Percentiles rank a stretch among this genome's conserved stretches.
Evolutionary conservation across 2,329 filamentous ascomycete species (phyloP).

Genomic region (Pseudodiploospora longispora): DNA sequence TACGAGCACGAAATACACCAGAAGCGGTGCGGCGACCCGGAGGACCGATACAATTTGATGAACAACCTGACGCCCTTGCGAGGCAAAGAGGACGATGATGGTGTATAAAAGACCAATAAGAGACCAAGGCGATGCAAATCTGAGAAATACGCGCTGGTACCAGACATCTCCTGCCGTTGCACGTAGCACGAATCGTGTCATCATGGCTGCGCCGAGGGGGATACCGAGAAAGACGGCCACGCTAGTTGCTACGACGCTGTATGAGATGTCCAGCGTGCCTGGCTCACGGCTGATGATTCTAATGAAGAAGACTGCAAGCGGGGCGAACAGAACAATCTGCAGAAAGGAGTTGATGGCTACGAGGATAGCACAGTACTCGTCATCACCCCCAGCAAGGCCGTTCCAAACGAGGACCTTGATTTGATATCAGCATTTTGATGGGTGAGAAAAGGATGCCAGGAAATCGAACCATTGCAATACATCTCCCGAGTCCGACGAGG

Average conservation of each 20-base stretch:
- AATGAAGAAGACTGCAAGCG: constrained; percentile 61
- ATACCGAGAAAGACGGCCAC: constrained; percentile 82
- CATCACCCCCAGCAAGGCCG: constrained; percentile 58
- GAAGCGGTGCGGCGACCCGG: constrained; percentile 68
- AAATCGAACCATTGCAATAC: constrained; percentile 92
- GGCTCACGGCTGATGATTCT: constrained; percentile 51
- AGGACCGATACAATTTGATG: constrained; percentile 77
- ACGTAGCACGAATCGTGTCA: constrained; percentile 60
- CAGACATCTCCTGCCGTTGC: constrained; percentile 43
- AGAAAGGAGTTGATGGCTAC: constrained; percentile 68
- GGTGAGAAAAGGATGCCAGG: too few species aligned
- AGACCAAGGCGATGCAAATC: constrained; percentile 61
- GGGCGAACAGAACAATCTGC: constrained; percentile 66
- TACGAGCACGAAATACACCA: constrained; percentile 72
- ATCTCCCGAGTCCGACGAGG: constrained; percentile 74
- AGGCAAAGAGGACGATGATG: constrained; percentile 76
- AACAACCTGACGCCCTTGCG: constrained; percentile 67
- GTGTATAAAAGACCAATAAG: constrained; percentile 80
- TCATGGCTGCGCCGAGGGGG: constrained; percentile 66
- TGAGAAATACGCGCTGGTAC: constrained; percentile 63
- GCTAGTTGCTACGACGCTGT: constrained; percentile 62
- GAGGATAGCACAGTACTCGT: constrained; percentile 73
- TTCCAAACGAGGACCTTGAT: constrained; percentile 55
- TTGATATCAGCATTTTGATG: not conserved
- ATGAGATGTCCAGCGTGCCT: constrained; percentile 35